These are phyloP conservation scores for Pyrrhoderma lamaoense DNA, from an alignment of 1,284 basidiomycete genomes.

Conservation along the genomic window DNA sequence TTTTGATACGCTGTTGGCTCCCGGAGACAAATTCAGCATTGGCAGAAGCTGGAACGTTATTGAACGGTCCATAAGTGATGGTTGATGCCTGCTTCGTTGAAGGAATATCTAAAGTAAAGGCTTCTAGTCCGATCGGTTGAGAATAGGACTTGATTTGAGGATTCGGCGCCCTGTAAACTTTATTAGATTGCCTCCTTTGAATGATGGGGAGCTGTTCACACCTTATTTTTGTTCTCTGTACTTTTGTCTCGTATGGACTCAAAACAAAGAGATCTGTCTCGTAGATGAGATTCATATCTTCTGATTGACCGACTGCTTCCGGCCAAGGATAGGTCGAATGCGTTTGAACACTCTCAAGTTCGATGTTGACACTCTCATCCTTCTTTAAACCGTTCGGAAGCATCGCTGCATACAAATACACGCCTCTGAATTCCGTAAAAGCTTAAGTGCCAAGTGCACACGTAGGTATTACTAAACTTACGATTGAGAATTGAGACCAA, in stretches of 20 bases:
- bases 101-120: constrained; percentile 47
- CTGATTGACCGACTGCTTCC: constrained; percentile 61
- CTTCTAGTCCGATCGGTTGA: constrained; percentile 47
- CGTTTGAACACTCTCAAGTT: constrained; percentile 68
- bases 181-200: constrained; percentile 9
- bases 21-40: constrained; percentile 47
- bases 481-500: constrained; percentile 43
- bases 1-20: constrained; percentile 56
- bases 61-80: constrained; percentile 85
- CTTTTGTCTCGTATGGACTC: constrained; percentile 75
- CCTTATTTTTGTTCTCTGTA: constrained; percentile 84
- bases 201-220: constrained; percentile 31
- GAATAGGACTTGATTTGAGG: constrained; percentile 67
- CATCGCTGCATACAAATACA: constrained; percentile 33
- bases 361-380: constrained; percentile 62
- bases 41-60: constrained; percentile 59
- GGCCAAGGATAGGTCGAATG: constrained; percentile 77
- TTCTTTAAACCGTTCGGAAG: constrained; percentile 41
- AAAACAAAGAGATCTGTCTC: constrained; percentile 68
- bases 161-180: constrained; percentile 46
- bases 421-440: constrained; percentile 25
- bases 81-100: constrained; percentile 75
- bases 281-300: constrained; percentile 79
- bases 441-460: too few species aligned
- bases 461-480: constrained; percentile 32